These are phyloP conservation scores for Capsella bursapastoris DNA, from an alignment of 345 rosid genomes.

Conservation along the genomic window DNA sequence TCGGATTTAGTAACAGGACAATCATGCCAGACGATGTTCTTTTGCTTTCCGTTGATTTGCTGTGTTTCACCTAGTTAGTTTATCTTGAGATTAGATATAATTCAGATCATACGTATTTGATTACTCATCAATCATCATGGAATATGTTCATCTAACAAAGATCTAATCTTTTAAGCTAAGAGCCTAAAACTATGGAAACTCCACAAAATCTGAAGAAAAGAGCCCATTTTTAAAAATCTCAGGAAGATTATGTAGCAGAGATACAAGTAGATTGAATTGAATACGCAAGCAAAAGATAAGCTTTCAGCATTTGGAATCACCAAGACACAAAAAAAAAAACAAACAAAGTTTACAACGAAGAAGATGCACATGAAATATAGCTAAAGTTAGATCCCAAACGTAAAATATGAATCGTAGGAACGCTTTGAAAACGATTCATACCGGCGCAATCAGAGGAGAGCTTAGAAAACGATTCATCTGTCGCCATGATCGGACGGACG, in stretches of 20 bases:
- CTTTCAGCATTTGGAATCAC: neutral
- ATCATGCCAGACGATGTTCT: constrained; percentile 73
- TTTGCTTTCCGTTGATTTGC: constrained; percentile 51
- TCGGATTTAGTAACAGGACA: constrained; percentile 61
- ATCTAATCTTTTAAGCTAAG: neutral
- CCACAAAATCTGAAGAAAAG: neutral
- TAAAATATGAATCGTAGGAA: neutral
- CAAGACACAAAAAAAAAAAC: neutral
- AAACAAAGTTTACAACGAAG: neutral
- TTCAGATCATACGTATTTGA: neutral
- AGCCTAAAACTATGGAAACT: neutral
- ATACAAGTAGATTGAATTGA: neutral
- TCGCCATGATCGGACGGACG: constrained; percentile 51
- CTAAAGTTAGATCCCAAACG: neutral
- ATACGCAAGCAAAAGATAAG: constrained; percentile 2
- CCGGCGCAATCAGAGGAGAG: constrained; percentile 37
- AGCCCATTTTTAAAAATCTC: neutral
- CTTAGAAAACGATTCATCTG: constrained; percentile 50
- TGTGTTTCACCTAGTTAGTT: constrained; percentile 55
- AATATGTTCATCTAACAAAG: neutral
- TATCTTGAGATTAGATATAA: neutral
- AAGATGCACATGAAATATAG: neutral
- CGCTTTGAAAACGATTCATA: no score
- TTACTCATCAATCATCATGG: neutral
- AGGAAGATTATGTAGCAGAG: neutral